A percentile compares a stretch with the other conserved stretches of the same genome.
Conservation (phyloP, 2,329 filamentous ascomycete species). For the Stachybotrys chlorohalonatus region DNA sequence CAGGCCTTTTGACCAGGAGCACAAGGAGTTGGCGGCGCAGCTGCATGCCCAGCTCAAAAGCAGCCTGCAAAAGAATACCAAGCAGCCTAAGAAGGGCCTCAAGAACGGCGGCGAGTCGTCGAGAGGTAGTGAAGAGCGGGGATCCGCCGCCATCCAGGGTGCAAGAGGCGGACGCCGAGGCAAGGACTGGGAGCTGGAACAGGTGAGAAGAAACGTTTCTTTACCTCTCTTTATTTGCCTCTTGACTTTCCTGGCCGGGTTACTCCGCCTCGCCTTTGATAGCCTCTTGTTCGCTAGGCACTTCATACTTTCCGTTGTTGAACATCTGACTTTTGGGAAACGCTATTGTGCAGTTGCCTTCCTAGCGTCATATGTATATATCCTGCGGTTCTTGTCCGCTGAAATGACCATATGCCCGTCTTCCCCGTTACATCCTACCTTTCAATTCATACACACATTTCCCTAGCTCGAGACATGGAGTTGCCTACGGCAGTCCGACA, state of each 20-base stretch:
- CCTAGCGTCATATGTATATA: not conserved
- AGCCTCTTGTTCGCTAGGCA: not conserved
- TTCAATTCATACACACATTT: not conserved
- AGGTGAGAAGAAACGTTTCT: conserved; percentile 41
- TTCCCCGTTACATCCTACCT: not conserved
- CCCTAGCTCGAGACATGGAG: too few relatives aligned
- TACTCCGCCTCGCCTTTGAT: not conserved
- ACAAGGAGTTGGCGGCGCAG: conserved; percentile 76
- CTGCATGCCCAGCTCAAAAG: conserved; percentile 60
- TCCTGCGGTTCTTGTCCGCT: not conserved
- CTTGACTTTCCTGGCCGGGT: conserved; percentile 1
- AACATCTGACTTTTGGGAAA: not conserved
- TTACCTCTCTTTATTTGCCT: conserved; percentile 8
- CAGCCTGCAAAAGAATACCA: conserved; percentile 42
- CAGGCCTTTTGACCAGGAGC: conserved; percentile 89
- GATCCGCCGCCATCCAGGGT: conserved; percentile 50
- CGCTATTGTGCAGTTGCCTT: not conserved
- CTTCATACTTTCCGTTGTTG: not conserved
- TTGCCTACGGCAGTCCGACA: not conserved
- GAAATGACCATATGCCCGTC: not conserved
- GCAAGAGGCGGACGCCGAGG: conserved; percentile 63
- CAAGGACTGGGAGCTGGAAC: conserved; percentile 75
- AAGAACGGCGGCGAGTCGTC: conserved; percentile 37
- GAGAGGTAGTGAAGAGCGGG: conserved; percentile 70
- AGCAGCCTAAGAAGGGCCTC: conserved; percentile 41